phyloP scores from a whole-genome alignment of 345 rosid species.

The Murraya paniculata region DNA sequence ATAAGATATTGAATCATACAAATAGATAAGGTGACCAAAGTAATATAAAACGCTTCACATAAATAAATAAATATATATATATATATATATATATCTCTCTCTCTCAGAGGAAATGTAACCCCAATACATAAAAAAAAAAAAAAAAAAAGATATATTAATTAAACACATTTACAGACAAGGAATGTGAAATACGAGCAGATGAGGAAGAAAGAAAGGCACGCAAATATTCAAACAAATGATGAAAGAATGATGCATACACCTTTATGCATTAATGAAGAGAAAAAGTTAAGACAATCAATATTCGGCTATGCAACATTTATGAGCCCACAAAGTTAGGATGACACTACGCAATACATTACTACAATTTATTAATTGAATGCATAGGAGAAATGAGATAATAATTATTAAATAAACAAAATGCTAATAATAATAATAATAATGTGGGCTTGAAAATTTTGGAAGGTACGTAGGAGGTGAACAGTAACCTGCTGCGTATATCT shows the following conservation, averaged over 20 bases:
- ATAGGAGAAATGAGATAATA: too few species aligned
- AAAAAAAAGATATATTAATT: too few species aligned
- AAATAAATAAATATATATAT: too few species aligned
- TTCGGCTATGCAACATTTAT: background rate
- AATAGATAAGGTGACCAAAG: background rate
- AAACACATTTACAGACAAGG: too few species aligned
- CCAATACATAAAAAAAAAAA: too few species aligned
- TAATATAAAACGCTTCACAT: background rate
- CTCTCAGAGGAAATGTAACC: background rate
- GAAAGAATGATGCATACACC: background rate
- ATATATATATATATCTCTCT: too few species aligned
- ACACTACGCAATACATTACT: background rate
- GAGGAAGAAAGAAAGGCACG: background rate
- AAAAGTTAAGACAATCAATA: background rate
- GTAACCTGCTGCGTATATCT: background rate
- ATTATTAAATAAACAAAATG: background rate
- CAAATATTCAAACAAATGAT: background rate
- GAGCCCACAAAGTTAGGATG: slow-evolving; percentile 4
- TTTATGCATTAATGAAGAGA: slow-evolving; percentile 9
- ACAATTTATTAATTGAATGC: background rate
- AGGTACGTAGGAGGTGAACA: background rate
- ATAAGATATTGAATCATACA: background rate
- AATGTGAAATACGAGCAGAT: background rate
- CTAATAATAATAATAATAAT: background rate
- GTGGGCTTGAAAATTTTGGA: background rate